Evolutionary conservation across 768 basidiomycete genomes (phyloP).

Genomic region (Tulasnella sp.): DNA sequence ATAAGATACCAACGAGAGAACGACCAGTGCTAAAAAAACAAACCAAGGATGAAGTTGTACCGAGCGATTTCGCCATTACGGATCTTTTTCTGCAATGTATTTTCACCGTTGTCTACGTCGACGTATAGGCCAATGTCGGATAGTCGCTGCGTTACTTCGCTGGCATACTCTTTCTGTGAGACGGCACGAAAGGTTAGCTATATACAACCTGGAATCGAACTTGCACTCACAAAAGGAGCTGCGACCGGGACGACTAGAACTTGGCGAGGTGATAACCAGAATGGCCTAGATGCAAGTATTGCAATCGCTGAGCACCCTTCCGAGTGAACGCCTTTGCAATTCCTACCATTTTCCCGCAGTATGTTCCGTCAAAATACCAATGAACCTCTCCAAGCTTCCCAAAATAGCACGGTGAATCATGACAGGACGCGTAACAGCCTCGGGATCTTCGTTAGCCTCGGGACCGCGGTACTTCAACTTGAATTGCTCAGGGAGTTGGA

Average conservation of each 20-base stretch:
- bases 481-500: slow-evolving; percentile 95
- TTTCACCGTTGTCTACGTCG: slow-evolving; percentile 83
- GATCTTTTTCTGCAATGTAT: slow-evolving; percentile 94
- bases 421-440: slow-evolving; percentile 64
- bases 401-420: slow-evolving; percentile 97
- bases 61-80: slow-evolving; percentile 94
- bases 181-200: not conserved
- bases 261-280: slow-evolving; percentile 97
- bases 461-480: slow-evolving; percentile 81
- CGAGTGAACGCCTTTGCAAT: not conserved
- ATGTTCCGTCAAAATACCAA: slow-evolving; percentile 94
- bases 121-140: slow-evolving; percentile 62
- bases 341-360: slow-evolving; percentile 92
- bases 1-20: not conserved
- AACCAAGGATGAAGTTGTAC: slow-evolving; percentile 95
- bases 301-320: not conserved
- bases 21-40: too few species aligned
- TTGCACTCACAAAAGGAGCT: slow-evolving; percentile 64
- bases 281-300: slow-evolving; percentile 49
- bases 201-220: slow-evolving; percentile 15
- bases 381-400: slow-evolving; percentile 88
- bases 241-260: slow-evolving; percentile 91
- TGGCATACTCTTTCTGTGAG: slow-evolving; percentile 75
- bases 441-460: slow-evolving; percentile 49
- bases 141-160: slow-evolving; percentile 60